Percentiles rank a stretch among this genome's conserved stretches.
phyloP scores from a whole-genome alignment of 2,329 filamentous ascomycete genomes.

The Diaporthe aspalathi region DNA sequence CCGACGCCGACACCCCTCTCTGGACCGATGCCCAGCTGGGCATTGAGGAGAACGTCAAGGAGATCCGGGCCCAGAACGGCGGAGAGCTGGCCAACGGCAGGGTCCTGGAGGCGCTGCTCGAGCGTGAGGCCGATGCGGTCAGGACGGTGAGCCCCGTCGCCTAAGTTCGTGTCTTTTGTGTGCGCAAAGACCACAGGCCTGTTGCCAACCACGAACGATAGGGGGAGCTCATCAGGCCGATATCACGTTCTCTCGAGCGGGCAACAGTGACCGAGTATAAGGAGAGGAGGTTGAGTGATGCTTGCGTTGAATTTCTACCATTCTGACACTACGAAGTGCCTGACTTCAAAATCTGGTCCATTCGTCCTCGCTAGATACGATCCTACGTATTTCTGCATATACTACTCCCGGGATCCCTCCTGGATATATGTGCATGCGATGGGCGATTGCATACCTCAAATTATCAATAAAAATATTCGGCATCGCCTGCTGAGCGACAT shows the following conservation, averaged over 20 bases:
- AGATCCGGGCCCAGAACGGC: slow-evolving; percentile 60
- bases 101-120: slow-evolving; percentile 68
- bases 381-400: not conserved
- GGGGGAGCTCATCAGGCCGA: slow-evolving; percentile 46
- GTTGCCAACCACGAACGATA: slow-evolving; percentile 14
- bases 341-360: not conserved
- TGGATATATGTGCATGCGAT: not conserved
- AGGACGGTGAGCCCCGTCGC: slow-evolving; percentile 47
- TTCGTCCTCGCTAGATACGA: not conserved
- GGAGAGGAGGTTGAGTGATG: slow-evolving; percentile 4
- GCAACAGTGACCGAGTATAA: slow-evolving; percentile 37
- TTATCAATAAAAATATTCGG: slow-evolving; percentile 26
- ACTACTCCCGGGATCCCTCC: slow-evolving; percentile 33
- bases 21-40: slow-evolving; percentile 94
- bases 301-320: slow-evolving; percentile 8
- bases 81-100: slow-evolving; percentile 51
- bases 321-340: slow-evolving; percentile 29
- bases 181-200: not conserved
- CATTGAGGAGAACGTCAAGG: slow-evolving; percentile 72
- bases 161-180: slow-evolving; percentile 13
- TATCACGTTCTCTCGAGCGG: slow-evolving; percentile 49
- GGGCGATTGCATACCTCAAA: slow-evolving; percentile 34
- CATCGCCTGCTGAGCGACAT: slow-evolving; percentile 29
- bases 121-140: slow-evolving; percentile 56
- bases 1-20: slow-evolving; percentile 74